phyloP scores from a whole-genome alignment of 192 early-diverging fungal genomes.

The Backusella morwellensis region DNA sequence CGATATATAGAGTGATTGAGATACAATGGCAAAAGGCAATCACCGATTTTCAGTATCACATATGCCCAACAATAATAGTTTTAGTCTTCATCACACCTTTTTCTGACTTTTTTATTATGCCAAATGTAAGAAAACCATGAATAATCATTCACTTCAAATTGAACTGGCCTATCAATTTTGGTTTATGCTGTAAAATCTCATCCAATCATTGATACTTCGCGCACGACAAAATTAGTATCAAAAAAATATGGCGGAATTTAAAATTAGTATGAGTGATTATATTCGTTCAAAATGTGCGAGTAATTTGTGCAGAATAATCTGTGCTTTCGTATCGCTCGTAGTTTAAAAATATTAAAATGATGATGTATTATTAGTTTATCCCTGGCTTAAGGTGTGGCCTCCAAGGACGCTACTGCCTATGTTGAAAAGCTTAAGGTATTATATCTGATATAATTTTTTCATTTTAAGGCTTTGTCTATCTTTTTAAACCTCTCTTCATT shows the following conservation, averaged over 20 bases:
- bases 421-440: slow-evolving; percentile 3
- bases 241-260: not conserved
- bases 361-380: slow-evolving; percentile 5
- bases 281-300: not conserved
- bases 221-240: not conserved
- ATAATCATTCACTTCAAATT: too few relatives aligned
- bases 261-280: not conserved
- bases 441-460: not conserved
- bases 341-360: not conserved
- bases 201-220: not conserved
- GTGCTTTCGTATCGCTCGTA: not conserved
- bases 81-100: too few relatives aligned
- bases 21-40: too few relatives aligned
- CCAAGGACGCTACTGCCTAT: slow-evolving; percentile 1
- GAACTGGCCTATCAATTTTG: not conserved
- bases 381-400: slow-evolving; percentile 8
- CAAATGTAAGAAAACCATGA: too few relatives aligned
- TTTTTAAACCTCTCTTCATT: not conserved
- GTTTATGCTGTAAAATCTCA: too few relatives aligned
- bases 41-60: too few relatives aligned
- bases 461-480: not conserved
- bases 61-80: too few relatives aligned
- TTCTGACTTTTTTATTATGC: too few relatives aligned
- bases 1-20: too few relatives aligned
- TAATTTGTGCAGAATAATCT: not conserved